These are phyloP conservation scores for Achaetomiella virescens DNA, from an alignment of 495 filamentous ascomycete species.

Conservation along the genomic window DNA sequence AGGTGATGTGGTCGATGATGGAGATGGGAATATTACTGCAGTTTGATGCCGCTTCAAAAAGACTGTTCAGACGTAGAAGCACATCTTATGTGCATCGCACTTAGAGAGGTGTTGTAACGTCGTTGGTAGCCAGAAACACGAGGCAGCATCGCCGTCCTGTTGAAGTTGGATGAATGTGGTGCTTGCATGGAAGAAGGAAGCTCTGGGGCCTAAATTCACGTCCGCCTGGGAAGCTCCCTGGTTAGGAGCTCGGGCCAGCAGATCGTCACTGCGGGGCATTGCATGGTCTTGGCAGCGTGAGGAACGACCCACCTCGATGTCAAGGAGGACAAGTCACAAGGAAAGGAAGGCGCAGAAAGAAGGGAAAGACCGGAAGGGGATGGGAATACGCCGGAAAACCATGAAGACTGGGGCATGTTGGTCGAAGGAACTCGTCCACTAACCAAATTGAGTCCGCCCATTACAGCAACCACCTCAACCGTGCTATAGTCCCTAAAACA, in stretches of 20 bases:
- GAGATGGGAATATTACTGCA: no score
- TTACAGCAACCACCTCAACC: no score
- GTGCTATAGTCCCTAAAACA: no score
- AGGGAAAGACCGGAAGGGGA: no score
- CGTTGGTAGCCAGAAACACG: background rate
- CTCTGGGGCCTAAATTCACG: background rate
- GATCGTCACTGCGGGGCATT: conserved; percentile 19
- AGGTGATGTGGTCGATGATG: no score
- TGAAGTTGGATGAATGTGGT: background rate
- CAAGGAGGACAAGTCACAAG: background rate
- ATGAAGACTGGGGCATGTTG: no score
- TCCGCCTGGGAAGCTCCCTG: background rate
- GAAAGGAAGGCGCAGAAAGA: no score
- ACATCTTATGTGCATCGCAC: background rate
- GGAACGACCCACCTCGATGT: background rate
- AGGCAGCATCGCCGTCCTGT: background rate
- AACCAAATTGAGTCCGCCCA: no score
- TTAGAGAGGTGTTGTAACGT: background rate
- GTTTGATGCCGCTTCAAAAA: no score
- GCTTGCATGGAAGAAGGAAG: background rate
- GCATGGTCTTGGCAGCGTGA: background rate
- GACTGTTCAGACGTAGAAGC: background rate
- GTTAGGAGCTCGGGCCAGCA: conserved; percentile 13
- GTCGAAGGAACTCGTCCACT: no score
- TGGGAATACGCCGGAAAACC: no score